phyloP scores from a whole-genome alignment of 1,284 basidiomycete genomes.

The Moniliella sp. region DNA sequence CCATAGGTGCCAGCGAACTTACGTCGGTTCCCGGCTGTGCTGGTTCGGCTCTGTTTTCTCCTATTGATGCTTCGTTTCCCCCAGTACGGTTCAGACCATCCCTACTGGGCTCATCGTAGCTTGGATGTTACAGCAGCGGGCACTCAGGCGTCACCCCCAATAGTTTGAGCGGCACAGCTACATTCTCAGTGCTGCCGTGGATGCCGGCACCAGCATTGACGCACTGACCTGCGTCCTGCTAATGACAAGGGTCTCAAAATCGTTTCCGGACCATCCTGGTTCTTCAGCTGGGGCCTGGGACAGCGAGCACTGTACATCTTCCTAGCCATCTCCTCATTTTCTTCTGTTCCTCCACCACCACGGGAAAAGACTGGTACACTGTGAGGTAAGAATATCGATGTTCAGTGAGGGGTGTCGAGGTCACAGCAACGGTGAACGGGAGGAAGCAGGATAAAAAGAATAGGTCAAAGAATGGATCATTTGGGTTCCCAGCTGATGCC shows the following conservation, averaged over 20 bases:
- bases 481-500: constrained; percentile 73
- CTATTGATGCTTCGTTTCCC: neutral
- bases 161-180: constrained; percentile 29
- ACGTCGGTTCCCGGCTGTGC: neutral
- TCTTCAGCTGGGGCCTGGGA: constrained; percentile 2
- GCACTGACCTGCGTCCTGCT: constrained; percentile 37
- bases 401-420: too few relatives aligned
- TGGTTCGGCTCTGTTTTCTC: neutral
- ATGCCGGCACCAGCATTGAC: constrained; percentile 36
- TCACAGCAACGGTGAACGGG: too few relatives aligned
- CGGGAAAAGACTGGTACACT: too few relatives aligned
- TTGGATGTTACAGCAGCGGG: constrained; percentile 33
- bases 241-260: constrained; percentile 21
- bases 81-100: constrained; percentile 35
- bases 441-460: too few relatives aligned
- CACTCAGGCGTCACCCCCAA: constrained; percentile 24
- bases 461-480: too few relatives aligned
- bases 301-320: constrained; percentile 11
- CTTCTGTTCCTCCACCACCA: too few relatives aligned
- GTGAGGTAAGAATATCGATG: too few relatives aligned
- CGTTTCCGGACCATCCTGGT: constrained; percentile 8
- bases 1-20: constrained; percentile 36
- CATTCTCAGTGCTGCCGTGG: constrained; percentile 36
- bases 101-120: constrained; percentile 35
- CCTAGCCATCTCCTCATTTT: too few relatives aligned